Evolutionary conservation across 2,329 filamentous ascomycete genomes (phyloP).

Genomic region (Dryadomyces quercus-mongolicae): DNA sequence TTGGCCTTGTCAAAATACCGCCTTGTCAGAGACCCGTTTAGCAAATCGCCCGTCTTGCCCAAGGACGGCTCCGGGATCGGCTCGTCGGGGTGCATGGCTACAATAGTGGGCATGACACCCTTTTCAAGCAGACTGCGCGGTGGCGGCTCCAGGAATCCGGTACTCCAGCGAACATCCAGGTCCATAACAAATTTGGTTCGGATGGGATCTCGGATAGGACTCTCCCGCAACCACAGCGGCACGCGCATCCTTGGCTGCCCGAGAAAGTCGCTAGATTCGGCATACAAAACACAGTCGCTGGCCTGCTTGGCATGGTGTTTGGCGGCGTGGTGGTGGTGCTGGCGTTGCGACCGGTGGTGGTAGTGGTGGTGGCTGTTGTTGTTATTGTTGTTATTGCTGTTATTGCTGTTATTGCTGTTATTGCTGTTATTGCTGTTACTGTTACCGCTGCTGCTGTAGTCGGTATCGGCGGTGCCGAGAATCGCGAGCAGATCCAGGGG

Average conservation of each 20-base stretch:
- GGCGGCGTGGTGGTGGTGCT: neutral
- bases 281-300: constrained; percentile 21
- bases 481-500: constrained; percentile 29
- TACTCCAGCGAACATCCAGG: constrained; percentile 34
- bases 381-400: neutral
- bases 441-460: neutral
- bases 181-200: constrained; percentile 35
- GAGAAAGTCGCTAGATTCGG: constrained; percentile 28
- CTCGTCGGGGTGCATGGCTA: constrained; percentile 26
- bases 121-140: constrained; percentile 21
- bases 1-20: neutral
- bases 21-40: constrained; percentile 6
- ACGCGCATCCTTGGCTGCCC: constrained; percentile 22
- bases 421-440: neutral
- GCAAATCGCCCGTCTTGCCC: neutral
- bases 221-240: constrained; percentile 23
- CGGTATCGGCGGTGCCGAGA: neutral
- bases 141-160: constrained; percentile 23
- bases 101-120: constrained; percentile 31
- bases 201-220: constrained; percentile 15
- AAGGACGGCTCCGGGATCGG: constrained; percentile 2
- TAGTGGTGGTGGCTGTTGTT: neutral
- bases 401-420: neutral
- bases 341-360: constrained; percentile 18
- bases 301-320: constrained; percentile 4